Conservation (phyloP, 176 grass and related monocot genomes). For the Urochloa ruziziensis region DNA sequence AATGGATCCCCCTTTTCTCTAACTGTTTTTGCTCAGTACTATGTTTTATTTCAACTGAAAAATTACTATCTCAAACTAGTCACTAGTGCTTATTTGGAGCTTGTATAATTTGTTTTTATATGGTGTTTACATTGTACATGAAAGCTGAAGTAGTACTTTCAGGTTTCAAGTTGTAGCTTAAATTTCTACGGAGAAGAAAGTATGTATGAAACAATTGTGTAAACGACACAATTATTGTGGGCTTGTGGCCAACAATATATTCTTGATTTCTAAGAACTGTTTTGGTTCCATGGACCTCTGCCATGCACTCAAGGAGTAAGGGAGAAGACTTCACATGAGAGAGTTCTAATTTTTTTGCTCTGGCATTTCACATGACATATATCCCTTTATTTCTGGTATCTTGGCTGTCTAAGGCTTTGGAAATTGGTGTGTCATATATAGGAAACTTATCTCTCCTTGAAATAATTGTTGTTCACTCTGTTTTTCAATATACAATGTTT, state of each 20-base stretch:
- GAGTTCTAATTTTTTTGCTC: background rate
- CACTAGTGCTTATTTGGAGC: background rate
- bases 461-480: no score
- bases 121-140: background rate
- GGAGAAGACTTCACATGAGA: background rate
- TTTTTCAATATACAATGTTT: no score
- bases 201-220: no score
- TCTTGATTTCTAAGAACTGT: no score
- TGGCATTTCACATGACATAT: background rate
- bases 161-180: background rate
- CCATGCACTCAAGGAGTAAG: background rate
- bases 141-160: background rate
- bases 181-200: background rate
- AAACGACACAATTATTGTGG: no score
- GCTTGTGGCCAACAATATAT: background rate
- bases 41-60: background rate
- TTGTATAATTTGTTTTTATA: background rate
- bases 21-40: background rate
- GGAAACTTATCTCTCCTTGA: background rate
- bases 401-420: background rate
- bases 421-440: background rate
- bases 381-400: background rate
- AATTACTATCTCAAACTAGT: background rate
- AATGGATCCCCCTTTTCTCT: background rate
- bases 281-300: no score